Base-by-base conservation (phyloP, 225 moss, liverwort and hornwort genomes). In the Asterella californica region DNA sequence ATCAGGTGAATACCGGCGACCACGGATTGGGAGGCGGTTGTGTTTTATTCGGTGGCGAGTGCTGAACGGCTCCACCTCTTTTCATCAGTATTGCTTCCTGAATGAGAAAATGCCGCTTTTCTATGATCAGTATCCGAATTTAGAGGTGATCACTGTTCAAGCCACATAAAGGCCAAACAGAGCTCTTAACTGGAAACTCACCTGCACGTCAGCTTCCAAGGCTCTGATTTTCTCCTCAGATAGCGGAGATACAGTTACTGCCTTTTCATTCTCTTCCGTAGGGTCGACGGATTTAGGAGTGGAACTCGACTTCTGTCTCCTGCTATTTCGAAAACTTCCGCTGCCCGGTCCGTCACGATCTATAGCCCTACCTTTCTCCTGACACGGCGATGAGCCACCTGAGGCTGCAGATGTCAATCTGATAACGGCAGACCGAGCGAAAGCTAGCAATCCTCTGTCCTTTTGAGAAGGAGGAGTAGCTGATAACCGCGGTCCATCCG, bases 11-110 rank as follows among this genome's bases (percentile, higher is more conserved):
- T 89, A 92, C 95, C 91, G 95, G 93, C 83, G 95, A 96, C 93
- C 92, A 96, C 52, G 95, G 95, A 80, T 96, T 93, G 52, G 82
- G 76, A 64, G 90, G 88, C 45, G 83, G 46, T 55, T 74, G 72
- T 60, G 71, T 75, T 89, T 93, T 96, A 67, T 96, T 91, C 24
- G 95, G 92, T 54, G 93, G 92, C 12, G 95, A 96, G 84, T 93
- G 92, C 29, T 90, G 90, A 38, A 96, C 95, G 34, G 93, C 91
- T 42, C 93, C 93, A 75, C 76, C 89, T 80, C 88, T 92, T 80
- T 82, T 95, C 85, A 80, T 90, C 79, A 92, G 85, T 70, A 96
- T 70, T 74, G 76, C 80, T 83, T 92, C 95, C 95, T 93, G 92
- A 55, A 48, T 11, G 29, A 71, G 45, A 42, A 24, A 38, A 22